Percentiles rank a stretch among this genome's conserved stretches.
Conservation (phyloP, 116 monocot species). For the Phalaenopsis hybrid region DNA sequence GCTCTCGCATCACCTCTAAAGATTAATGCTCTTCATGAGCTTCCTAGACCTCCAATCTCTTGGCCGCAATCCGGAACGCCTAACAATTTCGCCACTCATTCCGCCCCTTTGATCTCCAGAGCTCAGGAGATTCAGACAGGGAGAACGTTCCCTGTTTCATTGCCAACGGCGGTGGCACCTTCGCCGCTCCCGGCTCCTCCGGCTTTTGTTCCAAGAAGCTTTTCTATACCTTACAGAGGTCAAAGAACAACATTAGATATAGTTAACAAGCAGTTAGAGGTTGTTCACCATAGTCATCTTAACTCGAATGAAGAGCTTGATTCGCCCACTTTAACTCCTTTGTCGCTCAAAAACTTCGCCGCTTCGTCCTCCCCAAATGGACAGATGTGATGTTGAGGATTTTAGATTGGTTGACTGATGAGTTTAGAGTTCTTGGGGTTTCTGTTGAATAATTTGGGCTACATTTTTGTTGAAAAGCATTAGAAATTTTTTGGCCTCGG, state of each 20-base stretch:
- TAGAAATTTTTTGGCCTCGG: not conserved
- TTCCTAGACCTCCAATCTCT: constrained; percentile 73
- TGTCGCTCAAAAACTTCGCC: constrained; percentile 20
- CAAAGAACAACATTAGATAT: constrained; percentile 25
- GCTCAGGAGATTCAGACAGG: constrained; percentile 20
- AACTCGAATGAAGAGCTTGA: constrained; percentile 10
- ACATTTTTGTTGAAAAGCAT: not conserved
- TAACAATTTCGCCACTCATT: constrained; percentile 44
- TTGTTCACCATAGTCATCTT: constrained; percentile 8
- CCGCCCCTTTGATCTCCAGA: constrained; percentile 54
- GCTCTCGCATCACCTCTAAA: constrained; percentile 49
- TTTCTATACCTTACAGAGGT: constrained; percentile 57
- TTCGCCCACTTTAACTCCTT: constrained; percentile 35
- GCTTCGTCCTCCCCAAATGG: not conserved
- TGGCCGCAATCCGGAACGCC: constrained; percentile 16
- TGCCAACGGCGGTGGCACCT: constrained; percentile 20
- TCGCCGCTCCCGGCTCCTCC: constrained; percentile 68
- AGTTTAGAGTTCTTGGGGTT: not conserved
- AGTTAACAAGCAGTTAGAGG: constrained; percentile 16
- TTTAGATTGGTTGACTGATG: not conserved
- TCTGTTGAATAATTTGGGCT: not conserved
- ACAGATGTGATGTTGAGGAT: not conserved
- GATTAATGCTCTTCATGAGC: constrained; percentile 84
- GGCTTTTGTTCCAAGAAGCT: constrained; percentile 42
- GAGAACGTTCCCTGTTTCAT: constrained; percentile 8